phyloP scores from a whole-genome alignment of 441 rosid genomes.

The Eugenia klotzschiana region DNA sequence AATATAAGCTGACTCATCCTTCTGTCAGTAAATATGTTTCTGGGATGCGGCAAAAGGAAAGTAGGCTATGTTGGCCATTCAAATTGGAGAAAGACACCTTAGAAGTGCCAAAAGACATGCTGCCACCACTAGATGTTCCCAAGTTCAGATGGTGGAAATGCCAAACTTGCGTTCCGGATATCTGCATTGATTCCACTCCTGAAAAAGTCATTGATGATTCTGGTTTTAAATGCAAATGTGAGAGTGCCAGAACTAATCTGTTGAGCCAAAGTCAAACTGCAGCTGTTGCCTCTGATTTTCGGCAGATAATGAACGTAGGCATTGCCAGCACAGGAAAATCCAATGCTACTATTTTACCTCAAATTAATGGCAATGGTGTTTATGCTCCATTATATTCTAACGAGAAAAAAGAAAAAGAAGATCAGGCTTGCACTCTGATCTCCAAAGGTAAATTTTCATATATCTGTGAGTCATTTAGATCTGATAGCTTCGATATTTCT shows the following conservation, averaged over 20 bases:
- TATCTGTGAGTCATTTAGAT: background rate
- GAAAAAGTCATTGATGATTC: conserved; percentile 9
- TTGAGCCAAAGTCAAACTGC: conserved; percentile 17
- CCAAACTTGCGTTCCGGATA: conserved; percentile 33
- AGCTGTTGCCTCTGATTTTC: conserved; percentile 14
- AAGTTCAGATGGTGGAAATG: conserved; percentile 67
- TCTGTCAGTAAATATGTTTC: conserved; percentile 72
- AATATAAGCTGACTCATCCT: background rate
- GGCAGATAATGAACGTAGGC: conserved; percentile 11
- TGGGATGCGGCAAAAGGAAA: conserved; percentile 47
- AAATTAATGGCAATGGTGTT: conserved; percentile 6
- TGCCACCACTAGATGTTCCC: conserved; percentile 55
- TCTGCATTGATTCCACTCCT: conserved; percentile 10
- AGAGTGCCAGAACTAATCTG: conserved; percentile 12
- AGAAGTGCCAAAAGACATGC: conserved; percentile 21
- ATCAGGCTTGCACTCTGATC: conserved; percentile 1
- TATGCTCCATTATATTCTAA: conserved; percentile 13
- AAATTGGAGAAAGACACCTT: conserved; percentile 19
- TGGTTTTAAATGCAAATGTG: conserved; percentile 15
- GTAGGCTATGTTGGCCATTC: conserved; percentile 68
- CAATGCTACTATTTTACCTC: conserved; percentile 13
- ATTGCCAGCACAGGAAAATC: conserved; percentile 11
- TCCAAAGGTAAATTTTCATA: conserved; percentile 22
- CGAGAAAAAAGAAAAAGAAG: conserved; percentile 16
- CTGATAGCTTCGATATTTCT: conserved; percentile 2